Evolutionary conservation across 2,329 filamentous ascomycete genomes (phyloP).

Genomic region (Epichloe gansuensis): DNA sequence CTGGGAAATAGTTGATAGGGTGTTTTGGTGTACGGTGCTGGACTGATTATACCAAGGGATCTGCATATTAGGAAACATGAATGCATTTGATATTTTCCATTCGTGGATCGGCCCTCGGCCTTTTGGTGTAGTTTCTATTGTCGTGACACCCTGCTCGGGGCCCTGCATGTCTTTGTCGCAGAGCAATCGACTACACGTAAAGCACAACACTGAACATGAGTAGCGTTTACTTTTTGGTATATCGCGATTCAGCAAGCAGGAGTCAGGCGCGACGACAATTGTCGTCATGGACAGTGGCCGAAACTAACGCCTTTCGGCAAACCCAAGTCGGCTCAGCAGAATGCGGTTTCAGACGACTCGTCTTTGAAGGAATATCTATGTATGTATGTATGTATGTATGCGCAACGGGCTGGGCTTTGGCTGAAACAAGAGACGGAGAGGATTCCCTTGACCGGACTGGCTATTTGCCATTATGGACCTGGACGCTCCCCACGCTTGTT

Average conservation of each 20-base stretch:
- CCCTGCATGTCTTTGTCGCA: not conserved
- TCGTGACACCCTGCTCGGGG: not conserved
- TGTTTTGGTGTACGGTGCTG: conserved; percentile 22
- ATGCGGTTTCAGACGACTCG: not conserved
- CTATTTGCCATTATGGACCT: not conserved
- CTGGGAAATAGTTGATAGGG: conserved; percentile 10
- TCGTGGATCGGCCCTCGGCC: not conserved
- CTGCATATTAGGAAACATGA: conserved; percentile 5
- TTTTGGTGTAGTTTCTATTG: not conserved
- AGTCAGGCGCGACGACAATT: no score
- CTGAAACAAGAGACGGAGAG: not conserved
- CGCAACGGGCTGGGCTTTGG: not conserved
- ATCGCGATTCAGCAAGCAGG: no score
- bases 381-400: not conserved
- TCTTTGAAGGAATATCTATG: not conserved
- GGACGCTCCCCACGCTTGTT: not conserved
- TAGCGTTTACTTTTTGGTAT: no score
- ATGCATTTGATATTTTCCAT: conserved; percentile 3
- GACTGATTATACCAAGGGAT: conserved; percentile 21
- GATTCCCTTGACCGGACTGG: not conserved
- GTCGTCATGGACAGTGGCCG: no score
- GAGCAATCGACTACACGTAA: no score
- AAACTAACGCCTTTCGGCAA: no score
- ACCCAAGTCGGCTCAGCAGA: no score
- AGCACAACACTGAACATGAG: no score